phyloP scores from a whole-genome alignment of 2,329 filamentous ascomycete species.

The Alternaria brassicicola region DNA sequence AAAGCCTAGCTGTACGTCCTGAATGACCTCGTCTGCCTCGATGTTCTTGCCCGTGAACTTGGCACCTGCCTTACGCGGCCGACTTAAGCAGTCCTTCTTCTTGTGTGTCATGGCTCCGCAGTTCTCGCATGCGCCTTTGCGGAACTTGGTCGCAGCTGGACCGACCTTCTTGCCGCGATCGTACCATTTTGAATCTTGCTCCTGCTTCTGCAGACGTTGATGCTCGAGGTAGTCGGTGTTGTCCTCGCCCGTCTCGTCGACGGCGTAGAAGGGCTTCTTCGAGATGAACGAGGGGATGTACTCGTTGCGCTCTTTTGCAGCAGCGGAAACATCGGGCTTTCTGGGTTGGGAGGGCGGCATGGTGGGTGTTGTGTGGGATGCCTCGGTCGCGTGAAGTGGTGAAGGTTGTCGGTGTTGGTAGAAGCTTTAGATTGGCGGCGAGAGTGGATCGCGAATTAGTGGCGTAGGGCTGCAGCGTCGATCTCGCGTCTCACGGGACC shows the following conservation, averaged over 20 bases:
- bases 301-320: slow-evolving; percentile 88
- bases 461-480: slow-evolving; percentile 39
- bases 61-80: slow-evolving; percentile 86
- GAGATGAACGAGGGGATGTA: slow-evolving; percentile 99
- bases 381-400: not conserved
- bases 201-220: slow-evolving; percentile 79
- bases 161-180: slow-evolving; percentile 84
- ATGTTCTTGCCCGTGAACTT: slow-evolving; percentile 94
- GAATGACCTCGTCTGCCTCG: slow-evolving; percentile 85
- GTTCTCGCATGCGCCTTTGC: slow-evolving; percentile 98
- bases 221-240: slow-evolving; percentile 89
- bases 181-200: slow-evolving; percentile 84
- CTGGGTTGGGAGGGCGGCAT: slow-evolving; percentile 56
- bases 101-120: slow-evolving; percentile 98
- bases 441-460: slow-evolving; percentile 28
- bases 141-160: slow-evolving; percentile 91
- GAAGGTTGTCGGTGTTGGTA: slow-evolving; percentile 3
- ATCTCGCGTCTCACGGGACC: slow-evolving; percentile 27
- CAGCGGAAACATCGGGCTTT: slow-evolving; percentile 60
- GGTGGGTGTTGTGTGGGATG: slow-evolving; percentile 12
- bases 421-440: slow-evolving; percentile 18
- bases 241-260: slow-evolving; percentile 71
- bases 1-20: slow-evolving; percentile 88
- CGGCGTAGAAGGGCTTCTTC: slow-evolving; percentile 95
- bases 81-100: slow-evolving; percentile 87